A percentile compares a stretch with the other conserved stretches of the same genome.
phyloP scores from a whole-genome alignment of 306 rosid genomes.

The Clitoria ternatea region DNA sequence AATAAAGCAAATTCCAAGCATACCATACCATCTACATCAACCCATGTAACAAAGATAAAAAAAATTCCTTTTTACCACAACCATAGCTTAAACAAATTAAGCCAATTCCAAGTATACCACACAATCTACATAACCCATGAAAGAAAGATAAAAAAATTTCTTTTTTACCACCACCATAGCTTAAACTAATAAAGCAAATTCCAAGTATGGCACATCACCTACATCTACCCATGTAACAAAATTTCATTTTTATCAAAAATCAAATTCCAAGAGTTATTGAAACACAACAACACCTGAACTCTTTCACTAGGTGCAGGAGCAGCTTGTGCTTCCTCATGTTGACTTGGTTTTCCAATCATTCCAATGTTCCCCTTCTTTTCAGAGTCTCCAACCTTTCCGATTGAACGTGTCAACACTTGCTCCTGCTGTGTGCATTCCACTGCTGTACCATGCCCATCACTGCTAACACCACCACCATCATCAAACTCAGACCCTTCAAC shows the following conservation, averaged over 20 bases:
- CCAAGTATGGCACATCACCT: too few species aligned
- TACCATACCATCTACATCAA: too few species aligned
- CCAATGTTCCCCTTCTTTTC: neutral
- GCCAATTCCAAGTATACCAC: too few species aligned
- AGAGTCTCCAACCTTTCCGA: slow-evolving; percentile 4
- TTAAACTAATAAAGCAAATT: too few species aligned
- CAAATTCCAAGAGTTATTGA: neutral
- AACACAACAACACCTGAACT: slow-evolving; percentile 21
- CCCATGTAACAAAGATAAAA: too few species aligned
- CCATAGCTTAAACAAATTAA: too few species aligned
- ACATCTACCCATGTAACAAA: neutral
- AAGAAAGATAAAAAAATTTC: too few species aligned
- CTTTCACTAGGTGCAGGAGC: too few species aligned
- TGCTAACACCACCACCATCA: neutral
- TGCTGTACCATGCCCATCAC: too few species aligned
- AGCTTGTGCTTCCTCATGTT: neutral
- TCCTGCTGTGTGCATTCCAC: neutral
- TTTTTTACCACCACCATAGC: too few species aligned
- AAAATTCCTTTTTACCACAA: too few species aligned
- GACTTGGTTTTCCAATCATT: neutral
- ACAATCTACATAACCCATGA: too few species aligned
- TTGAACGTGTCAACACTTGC: neutral
- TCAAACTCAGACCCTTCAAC: neutral
- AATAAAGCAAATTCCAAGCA: neutral
- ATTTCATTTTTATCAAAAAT: neutral